Conservation (phyloP, 345 rosid genomes). For the Hevea brasiliensis region DNA sequence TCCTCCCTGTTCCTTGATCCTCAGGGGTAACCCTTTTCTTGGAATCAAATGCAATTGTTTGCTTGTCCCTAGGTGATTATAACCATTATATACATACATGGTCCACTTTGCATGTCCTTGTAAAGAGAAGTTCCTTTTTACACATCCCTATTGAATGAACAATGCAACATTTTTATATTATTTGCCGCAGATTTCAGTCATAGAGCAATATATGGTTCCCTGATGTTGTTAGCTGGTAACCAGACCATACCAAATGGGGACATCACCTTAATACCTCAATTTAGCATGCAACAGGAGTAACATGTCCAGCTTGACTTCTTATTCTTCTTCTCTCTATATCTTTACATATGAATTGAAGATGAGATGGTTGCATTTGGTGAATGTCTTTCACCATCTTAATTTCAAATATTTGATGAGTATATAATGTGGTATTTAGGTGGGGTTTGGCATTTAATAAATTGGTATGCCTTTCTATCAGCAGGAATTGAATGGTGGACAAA, state of each 20-base stretch:
- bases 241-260: conserved; percentile 5
- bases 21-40: no score
- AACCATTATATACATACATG: not conserved
- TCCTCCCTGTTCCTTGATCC: not conserved
- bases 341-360: not conserved
- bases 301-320: not conserved
- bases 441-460: conserved; percentile 4
- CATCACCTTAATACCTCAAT: not conserved
- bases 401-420: not conserved
- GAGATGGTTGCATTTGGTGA: not conserved
- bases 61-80: no score
- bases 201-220: not conserved
- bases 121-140: not conserved
- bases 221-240: conserved; percentile 17
- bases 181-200: not conserved
- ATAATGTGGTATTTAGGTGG: not conserved
- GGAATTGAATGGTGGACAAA: not conserved
- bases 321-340: no score
- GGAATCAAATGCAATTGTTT: no score
- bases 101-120: not conserved
- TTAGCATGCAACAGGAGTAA: not conserved
- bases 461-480: not conserved
- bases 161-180: not conserved
- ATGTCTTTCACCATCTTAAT: not conserved
- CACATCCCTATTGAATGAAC: not conserved